A percentile compares a stretch with the other conserved stretches of the same genome.
phyloP scores from a whole-genome alignment of 2,329 filamentous ascomycete species.

The Penicillium capsulatum region DNA sequence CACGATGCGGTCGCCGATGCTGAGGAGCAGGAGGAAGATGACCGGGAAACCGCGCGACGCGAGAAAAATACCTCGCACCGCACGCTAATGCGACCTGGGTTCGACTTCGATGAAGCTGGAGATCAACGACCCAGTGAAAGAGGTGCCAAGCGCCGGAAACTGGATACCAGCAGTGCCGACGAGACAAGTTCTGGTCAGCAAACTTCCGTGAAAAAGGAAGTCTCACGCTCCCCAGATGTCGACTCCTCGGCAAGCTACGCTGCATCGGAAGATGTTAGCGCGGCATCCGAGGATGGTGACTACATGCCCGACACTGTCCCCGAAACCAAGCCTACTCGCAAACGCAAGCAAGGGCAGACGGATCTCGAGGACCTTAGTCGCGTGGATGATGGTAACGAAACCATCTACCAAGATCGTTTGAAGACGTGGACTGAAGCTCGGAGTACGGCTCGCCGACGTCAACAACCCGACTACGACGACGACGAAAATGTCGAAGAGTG shows the following conservation, averaged over 20 bases:
- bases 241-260: constrained; percentile 35
- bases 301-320: constrained; percentile 30
- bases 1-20: constrained; percentile 76
- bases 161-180: constrained; percentile 13
- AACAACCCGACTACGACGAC: constrained; percentile 37
- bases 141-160: constrained; percentile 36
- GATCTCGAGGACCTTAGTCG: constrained; percentile 55
- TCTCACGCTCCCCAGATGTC: constrained; percentile 7
- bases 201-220: not conserved
- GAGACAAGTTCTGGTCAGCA: not conserved
- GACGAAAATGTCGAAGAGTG: constrained; percentile 55
- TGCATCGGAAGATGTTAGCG: constrained; percentile 28
- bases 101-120: constrained; percentile 51
- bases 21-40: constrained; percentile 62
- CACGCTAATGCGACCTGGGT: constrained; percentile 68
- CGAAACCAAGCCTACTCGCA: constrained; percentile 14
- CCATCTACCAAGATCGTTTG: constrained; percentile 70
- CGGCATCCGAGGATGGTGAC: constrained; percentile 35
- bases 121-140: constrained; percentile 28
- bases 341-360: constrained; percentile 26
- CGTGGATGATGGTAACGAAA: constrained; percentile 85
- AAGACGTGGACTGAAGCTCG: constrained; percentile 68
- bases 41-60: constrained; percentile 39
- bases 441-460: constrained; percentile 54
- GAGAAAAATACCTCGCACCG: constrained; percentile 54